Evolutionary conservation across 371 early-diverging fungal genomes (phyloP).

Genomic region (Saksenaea oblongispora): DNA sequence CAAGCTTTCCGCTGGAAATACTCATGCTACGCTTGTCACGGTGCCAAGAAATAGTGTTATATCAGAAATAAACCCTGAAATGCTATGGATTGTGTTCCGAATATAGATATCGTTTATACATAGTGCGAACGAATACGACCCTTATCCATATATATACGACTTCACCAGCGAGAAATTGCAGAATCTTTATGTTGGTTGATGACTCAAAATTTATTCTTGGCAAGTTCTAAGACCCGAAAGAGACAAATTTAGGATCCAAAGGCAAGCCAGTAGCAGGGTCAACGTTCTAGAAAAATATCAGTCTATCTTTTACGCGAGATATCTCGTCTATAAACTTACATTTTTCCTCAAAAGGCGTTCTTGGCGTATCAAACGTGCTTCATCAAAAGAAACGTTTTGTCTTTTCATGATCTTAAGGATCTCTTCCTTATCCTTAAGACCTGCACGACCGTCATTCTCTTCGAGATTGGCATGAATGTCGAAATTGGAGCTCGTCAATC

Average conservation of each 20-base stretch:
- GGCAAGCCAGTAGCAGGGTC: conserved; percentile 82
- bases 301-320: background rate
- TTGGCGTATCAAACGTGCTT: conserved; percentile 79
- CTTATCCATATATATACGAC: too few relatives aligned
- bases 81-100: too few relatives aligned
- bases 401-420: conserved; percentile 75
- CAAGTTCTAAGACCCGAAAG: conserved; percentile 37
- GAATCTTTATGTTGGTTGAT: too few relatives aligned
- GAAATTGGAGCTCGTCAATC: conserved; percentile 72
- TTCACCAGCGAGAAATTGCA: too few relatives aligned
- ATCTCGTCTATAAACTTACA: conserved; percentile 24
- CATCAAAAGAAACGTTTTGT: conserved; percentile 75
- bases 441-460: conserved; percentile 69
- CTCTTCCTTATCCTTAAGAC: conserved; percentile 75
- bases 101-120: too few relatives aligned
- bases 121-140: too few relatives aligned
- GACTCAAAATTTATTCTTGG: too few relatives aligned
- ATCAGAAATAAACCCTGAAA: too few relatives aligned
- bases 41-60: too few relatives aligned
- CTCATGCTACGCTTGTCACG: too few relatives aligned
- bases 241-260: conserved; percentile 77
- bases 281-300: conserved; percentile 50
- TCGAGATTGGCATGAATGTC: conserved; percentile 67
- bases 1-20: too few relatives aligned
- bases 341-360: conserved; percentile 70